Evolutionary conservation across 169 alveolate genomes (phyloP), one percentile per base, ranked within the genome.

Genomic region (Plasmodium fragile): DNA sequence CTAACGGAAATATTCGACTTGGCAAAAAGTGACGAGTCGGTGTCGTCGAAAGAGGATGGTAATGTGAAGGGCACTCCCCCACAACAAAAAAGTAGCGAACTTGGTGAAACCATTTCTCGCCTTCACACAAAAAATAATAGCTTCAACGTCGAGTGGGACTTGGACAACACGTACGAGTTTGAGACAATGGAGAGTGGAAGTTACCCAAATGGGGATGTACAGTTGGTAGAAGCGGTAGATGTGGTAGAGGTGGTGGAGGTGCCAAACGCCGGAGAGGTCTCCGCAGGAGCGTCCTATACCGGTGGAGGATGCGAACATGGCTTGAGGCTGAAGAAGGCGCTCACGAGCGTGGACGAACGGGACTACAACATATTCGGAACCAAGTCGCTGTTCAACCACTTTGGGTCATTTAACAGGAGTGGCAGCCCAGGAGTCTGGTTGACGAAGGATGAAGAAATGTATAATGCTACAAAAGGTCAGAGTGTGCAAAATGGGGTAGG

Each of bases 101-200:
- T 18, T 22, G 59, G 78, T 13, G 77, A 71, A 59, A 45, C n/a
- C 18, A 10, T 78, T 78, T 89, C 72, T 32, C 69, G 41, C 30
- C 32, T 53, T 3, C 81, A 16, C 13, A 89, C 94, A 59, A 55
- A 89, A 89, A 89, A 78, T 78, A 41, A 84, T 28, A 89, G 81
- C 81, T 49, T 43, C 34, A 78, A 72, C 73, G 43, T 25, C 34
- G 90, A 89, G 45, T 77, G 83, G 77, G 81, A 89, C 10, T 32
- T 78, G 53, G 94, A 55, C 70, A 79, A 89, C 81, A 89, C 94
- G 81, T 78, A 89, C 34, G 94, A 89, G 70, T 71, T 22, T 52
- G 94, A 89, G 52, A 45, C 69, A n/a, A 18, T 69, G 79, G 94
- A 89, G 22, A 65, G 71, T 55, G 89, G 71, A 36, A 41, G 69